These are phyloP conservation scores for Corymbia citriodora DNA, from an alignment of 441 rosid species.

Conservation along the genomic window DNA sequence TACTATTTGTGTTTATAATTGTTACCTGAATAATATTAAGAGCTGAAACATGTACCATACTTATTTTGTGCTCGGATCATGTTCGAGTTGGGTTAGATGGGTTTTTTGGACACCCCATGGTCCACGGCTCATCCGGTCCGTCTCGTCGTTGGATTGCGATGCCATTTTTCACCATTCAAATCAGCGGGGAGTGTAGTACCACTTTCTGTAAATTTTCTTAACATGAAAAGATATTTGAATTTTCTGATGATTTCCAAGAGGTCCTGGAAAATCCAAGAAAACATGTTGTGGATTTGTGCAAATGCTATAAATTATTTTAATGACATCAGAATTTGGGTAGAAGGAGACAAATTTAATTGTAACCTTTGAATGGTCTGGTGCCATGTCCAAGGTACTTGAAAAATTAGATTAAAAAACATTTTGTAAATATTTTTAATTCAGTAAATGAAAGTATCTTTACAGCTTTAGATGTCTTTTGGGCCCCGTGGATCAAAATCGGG, in stretches of 20 bases:
- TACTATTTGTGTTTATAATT: too few species aligned
- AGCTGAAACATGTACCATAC: too few species aligned
- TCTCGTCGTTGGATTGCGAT: accelerated
- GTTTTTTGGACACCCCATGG: too few species aligned
- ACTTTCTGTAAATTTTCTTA: background rate
- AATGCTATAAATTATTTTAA: background rate
- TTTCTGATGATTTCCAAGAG: background rate
- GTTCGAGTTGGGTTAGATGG: too few species aligned
- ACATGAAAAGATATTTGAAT: background rate
- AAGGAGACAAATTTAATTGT: background rate
- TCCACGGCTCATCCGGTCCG: accelerated
- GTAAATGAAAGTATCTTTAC: background rate
- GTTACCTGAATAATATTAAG: too few species aligned
- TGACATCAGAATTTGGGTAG: background rate
- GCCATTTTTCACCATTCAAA: background rate
- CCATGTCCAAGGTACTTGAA: background rate
- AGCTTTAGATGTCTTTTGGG: background rate
- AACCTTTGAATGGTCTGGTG: background rate
- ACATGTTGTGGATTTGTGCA: background rate
- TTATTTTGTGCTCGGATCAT: too few species aligned
- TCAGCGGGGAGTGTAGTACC: accelerated
- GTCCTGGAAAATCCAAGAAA: background rate
- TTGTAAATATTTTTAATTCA: background rate
- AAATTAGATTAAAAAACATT: background rate
- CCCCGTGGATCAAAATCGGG: background rate